Evolutionary conservation across 192 early-diverging fungal species (phyloP).

Genomic region (Backusella parvicylindrica): DNA sequence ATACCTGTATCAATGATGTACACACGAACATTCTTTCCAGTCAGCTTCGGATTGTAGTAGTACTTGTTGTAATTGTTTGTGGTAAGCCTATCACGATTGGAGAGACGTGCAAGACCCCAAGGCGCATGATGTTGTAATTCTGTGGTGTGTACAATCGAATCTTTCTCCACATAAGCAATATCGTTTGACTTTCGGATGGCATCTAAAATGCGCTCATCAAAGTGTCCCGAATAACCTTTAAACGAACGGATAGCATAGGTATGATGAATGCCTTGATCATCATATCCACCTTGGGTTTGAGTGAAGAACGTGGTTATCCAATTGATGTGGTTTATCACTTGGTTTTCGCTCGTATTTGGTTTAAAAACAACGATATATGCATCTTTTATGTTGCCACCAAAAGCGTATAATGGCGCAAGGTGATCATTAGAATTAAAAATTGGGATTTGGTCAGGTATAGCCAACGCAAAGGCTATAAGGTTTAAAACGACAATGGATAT

Average conservation of each 20-base stretch:
- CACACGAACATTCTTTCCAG: slow-evolving; percentile 75
- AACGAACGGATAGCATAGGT: slow-evolving; percentile 58
- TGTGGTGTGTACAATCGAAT: slow-evolving; percentile 66
- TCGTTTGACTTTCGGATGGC: slow-evolving; percentile 57
- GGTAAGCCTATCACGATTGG: slow-evolving; percentile 60
- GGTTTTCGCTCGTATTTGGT: slow-evolving; percentile 28
- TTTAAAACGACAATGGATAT: background rate
- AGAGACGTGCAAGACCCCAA: slow-evolving; percentile 82
- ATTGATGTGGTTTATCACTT: slow-evolving; percentile 17
- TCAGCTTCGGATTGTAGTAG: slow-evolving; percentile 54
- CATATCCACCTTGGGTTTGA: background rate
- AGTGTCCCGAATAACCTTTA: slow-evolving; percentile 66
- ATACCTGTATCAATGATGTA: slow-evolving; percentile 96
- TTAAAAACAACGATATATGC: slow-evolving; percentile 78
- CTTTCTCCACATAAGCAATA: slow-evolving; percentile 77
- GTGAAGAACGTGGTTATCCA: slow-evolving; percentile 17
- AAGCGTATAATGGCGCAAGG: slow-evolving; percentile 59
- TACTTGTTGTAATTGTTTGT: slow-evolving; percentile 63
- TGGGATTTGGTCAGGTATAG: background rate
- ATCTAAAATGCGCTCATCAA: slow-evolving; percentile 51
- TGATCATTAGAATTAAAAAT: background rate
- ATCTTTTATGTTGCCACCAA: slow-evolving; percentile 59
- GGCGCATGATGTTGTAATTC: slow-evolving; percentile 67
- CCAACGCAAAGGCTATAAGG: slow-evolving; percentile 10
- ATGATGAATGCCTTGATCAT: slow-evolving; percentile 56